A percentile compares a stretch with the other conserved stretches of the same genome.
Conservation (phyloP, 2,329 filamentous ascomycete genomes). For the Mycosphaerella sp. region DNA sequence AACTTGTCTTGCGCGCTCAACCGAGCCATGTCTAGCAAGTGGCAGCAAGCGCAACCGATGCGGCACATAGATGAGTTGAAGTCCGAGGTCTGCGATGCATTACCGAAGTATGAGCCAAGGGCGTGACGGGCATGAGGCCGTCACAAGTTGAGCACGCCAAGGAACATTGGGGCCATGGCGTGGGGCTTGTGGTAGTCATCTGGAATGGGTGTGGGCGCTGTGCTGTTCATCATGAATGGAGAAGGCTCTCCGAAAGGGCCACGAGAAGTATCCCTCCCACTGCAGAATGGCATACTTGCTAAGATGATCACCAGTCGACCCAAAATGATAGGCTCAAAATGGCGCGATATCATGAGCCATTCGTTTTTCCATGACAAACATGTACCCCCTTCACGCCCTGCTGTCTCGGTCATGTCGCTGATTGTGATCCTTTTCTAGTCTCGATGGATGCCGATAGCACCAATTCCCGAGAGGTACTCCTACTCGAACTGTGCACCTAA, state of each 20-base stretch:
- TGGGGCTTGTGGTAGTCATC: not conserved
- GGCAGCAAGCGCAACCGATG: not conserved
- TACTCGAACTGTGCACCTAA: too few relatives aligned
- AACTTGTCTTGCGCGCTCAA: not conserved
- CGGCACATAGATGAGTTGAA: not conserved
- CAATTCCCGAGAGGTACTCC: too few relatives aligned
- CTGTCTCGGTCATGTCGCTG: too few relatives aligned
- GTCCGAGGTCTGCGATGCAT: not conserved
- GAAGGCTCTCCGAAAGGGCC: not conserved
- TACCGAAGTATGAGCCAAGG: not conserved
- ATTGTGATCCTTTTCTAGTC: too few relatives aligned
- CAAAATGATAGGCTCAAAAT: not conserved
- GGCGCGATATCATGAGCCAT: not conserved
- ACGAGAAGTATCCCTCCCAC: conserved; percentile 21
- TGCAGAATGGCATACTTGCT: conserved; percentile 16
- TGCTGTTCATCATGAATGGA: not conserved
- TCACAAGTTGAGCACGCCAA: not conserved
- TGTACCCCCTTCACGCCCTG: too few relatives aligned
- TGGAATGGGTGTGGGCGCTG: not conserved
- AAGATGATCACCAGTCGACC: conserved; percentile 14
- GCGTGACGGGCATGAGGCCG: not conserved
- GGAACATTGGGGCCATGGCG: not conserved
- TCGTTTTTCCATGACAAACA: too few relatives aligned
- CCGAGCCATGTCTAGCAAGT: not conserved
- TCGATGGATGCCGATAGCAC: too few relatives aligned